These are phyloP conservation scores for Phalaenopsis aphrodite DNA, from an alignment of 106 monocot species.

Conservation along the genomic window DNA sequence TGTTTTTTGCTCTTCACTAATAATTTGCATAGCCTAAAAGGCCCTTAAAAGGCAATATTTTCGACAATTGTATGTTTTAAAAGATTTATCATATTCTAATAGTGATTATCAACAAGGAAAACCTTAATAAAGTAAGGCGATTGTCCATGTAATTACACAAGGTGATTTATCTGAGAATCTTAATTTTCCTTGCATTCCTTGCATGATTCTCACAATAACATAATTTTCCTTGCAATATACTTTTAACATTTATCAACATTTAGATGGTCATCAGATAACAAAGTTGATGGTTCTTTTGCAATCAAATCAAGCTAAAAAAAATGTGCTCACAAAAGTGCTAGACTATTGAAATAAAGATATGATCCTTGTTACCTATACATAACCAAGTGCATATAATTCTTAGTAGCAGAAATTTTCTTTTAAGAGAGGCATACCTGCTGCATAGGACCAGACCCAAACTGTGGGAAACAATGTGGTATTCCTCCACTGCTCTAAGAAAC, in stretches of 20 bases:
- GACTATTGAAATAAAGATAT: background rate
- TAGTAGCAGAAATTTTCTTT: background rate
- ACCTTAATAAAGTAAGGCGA: too few relatives aligned
- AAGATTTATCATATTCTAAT: too few relatives aligned
- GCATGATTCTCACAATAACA: too few relatives aligned
- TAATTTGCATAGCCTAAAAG: too few relatives aligned
- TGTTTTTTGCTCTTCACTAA: too few relatives aligned
- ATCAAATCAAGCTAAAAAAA: background rate
- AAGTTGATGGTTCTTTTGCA: background rate
- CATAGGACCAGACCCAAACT: slow-evolving; percentile 88
- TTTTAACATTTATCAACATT: background rate
- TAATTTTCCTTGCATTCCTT: too few relatives aligned
- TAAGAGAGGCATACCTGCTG: slow-evolving; percentile 62
- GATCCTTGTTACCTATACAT: background rate
- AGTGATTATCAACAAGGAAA: too few relatives aligned
- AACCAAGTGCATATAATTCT: background rate
- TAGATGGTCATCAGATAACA: background rate
- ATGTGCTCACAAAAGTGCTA: background rate
- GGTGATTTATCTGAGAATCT: too few relatives aligned
- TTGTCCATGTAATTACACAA: too few relatives aligned
- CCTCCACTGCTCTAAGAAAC: slow-evolving; percentile 65
- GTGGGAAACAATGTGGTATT: slow-evolving; percentile 98
- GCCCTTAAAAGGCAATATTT: too few relatives aligned
- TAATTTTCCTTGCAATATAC: background rate
- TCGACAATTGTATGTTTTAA: too few relatives aligned